Percentiles rank a stretch among this genome's conserved stretches.
These are phyloP conservation scores for Populus pruinosa DNA, from an alignment of 345 rosid species.

Conservation along the genomic window DNA sequence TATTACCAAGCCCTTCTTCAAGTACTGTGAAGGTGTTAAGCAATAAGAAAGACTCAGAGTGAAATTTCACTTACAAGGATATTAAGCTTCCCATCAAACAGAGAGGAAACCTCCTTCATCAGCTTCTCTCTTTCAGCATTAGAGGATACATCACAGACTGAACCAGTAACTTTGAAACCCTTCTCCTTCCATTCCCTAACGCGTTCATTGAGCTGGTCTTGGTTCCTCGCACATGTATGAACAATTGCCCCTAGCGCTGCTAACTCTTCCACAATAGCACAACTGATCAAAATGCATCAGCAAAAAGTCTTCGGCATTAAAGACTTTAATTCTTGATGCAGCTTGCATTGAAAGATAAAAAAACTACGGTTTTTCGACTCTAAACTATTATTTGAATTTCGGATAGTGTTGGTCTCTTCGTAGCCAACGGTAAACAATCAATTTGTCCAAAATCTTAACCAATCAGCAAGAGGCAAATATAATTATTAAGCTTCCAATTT, in stretches of 20 bases:
- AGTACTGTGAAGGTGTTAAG: too few species aligned
- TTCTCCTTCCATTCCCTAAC: neutral
- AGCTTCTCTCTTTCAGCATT: neutral
- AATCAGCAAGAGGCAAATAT: too few species aligned
- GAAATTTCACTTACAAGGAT: neutral
- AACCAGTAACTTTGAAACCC: neutral
- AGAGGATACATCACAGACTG: neutral
- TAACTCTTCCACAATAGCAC: neutral
- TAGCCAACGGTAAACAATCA: too few species aligned
- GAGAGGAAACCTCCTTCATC: neutral
- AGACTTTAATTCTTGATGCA: neutral
- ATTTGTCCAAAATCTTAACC: too few species aligned
- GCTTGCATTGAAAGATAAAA: too few species aligned
- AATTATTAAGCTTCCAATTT: too few species aligned
- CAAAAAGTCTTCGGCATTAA: neutral
- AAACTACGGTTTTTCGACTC: too few species aligned
- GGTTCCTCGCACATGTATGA: neutral
- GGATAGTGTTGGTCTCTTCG: too few species aligned
- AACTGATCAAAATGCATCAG: neutral
- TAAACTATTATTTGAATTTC: too few species aligned
- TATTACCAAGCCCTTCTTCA: too few species aligned
- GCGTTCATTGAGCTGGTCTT: neutral
- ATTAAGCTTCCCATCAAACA: neutral
- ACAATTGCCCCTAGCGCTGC: neutral
- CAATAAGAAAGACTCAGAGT: too few species aligned